Conservation (phyloP, 2,329 filamentous ascomycete genomes). For the Paecilomyces variotii region DNA sequence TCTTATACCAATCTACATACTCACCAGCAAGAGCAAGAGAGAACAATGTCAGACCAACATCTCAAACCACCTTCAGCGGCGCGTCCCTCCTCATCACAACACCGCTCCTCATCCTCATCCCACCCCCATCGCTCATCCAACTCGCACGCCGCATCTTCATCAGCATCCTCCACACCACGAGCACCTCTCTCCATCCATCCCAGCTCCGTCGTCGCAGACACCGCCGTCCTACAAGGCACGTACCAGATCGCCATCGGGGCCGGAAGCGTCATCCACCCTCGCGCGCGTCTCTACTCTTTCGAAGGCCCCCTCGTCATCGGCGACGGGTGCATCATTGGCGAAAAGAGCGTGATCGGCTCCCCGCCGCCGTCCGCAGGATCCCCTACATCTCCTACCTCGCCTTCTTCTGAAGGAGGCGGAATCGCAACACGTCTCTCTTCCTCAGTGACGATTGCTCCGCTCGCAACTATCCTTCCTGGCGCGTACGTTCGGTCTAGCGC, state of each 20-base stretch:
- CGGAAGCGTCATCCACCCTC: slow-evolving; percentile 78
- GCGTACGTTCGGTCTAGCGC: slow-evolving; percentile 31
- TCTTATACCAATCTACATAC: background rate
- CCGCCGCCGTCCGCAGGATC: slow-evolving; percentile 43
- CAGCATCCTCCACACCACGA: slow-evolving; percentile 18
- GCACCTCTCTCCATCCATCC: slow-evolving; percentile 30
- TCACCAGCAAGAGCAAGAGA: slow-evolving; percentile 1
- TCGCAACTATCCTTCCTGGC: slow-evolving; percentile 28
- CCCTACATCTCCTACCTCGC: slow-evolving; percentile 1
- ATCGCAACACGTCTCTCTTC: slow-evolving; percentile 27
- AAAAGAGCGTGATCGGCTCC: slow-evolving; percentile 44
- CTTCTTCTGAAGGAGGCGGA: slow-evolving; percentile 3
- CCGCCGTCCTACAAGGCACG: slow-evolving; percentile 48
- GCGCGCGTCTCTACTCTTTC: slow-evolving; percentile 68
- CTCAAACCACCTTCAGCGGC: slow-evolving; percentile 21
- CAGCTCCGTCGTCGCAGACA: slow-evolving; percentile 32
- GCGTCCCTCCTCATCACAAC: background rate
- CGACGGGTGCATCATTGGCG: slow-evolving; percentile 72
- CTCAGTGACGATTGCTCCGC: slow-evolving; percentile 31
- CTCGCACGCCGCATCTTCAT: slow-evolving; percentile 10
- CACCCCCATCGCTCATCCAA: slow-evolving; percentile 1
- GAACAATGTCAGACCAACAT: slow-evolving; percentile 2
- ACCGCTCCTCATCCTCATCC: slow-evolving; percentile 17
- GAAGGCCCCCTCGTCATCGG: slow-evolving; percentile 74
- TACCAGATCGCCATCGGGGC: slow-evolving; percentile 71